Conservation (phyloP, 1,284 basidiomycete genomes). For the Malassezia brasiliensis region DNA sequence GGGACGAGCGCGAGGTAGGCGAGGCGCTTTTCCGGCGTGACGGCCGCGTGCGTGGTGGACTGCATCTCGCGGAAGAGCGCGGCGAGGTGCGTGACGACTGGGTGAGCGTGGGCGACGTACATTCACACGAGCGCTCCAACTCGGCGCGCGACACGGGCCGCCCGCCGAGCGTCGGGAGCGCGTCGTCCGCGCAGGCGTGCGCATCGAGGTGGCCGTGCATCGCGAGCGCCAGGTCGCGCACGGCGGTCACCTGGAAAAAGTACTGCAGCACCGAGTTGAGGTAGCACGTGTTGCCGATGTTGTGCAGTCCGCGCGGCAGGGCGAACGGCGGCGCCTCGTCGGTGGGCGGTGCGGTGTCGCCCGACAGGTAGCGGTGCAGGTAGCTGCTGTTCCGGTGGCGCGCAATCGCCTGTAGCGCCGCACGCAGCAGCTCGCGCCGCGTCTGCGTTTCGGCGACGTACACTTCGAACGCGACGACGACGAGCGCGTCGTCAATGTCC, state of each 20-base stretch:
- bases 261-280: conserved; percentile 80
- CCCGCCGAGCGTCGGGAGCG: conserved; percentile 72
- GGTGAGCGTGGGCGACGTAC: not conserved
- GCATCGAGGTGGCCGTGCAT: conserved; percentile 43
- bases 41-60: conserved; percentile 58
- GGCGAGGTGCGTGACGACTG: conserved; percentile 60
- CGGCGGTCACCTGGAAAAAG: conserved; percentile 83
- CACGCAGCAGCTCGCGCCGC: conserved; percentile 37
- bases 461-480: conserved; percentile 63
- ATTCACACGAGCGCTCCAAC: conserved; percentile 70
- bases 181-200: not conserved
- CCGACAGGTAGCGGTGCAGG: conserved; percentile 58
- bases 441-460: conserved; percentile 59
- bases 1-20: conserved; percentile 87
- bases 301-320: conserved; percentile 74
- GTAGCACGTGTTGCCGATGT: conserved; percentile 87
- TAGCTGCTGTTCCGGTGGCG: conserved; percentile 65
- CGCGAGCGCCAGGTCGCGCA: conserved; percentile 64
- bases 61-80: conserved; percentile 70
- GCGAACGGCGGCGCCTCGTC: conserved; percentile 52
- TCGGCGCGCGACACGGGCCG: conserved; percentile 68
- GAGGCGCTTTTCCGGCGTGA: conserved; percentile 73
- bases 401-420: conserved; percentile 50
- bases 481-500: conserved; percentile 64
- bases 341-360: conserved; percentile 50